These are phyloP conservation scores for Kazachstania viticola DNA, from an alignment of 805 yeast species.

Conservation along the genomic window DNA sequence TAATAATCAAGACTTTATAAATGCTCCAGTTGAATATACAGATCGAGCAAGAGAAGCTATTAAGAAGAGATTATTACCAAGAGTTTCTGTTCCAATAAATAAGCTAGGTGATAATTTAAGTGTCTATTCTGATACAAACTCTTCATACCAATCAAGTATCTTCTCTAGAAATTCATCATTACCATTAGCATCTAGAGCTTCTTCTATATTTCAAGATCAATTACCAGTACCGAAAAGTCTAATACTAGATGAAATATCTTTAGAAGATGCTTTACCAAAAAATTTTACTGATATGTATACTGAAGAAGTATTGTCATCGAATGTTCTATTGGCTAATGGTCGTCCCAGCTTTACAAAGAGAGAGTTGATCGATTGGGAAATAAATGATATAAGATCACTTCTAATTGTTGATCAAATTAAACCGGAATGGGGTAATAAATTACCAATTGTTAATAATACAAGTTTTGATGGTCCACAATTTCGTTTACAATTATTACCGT, in stretches of 20 bases:
- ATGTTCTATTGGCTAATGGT: conserved; percentile 36
- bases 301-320: conserved; percentile 33
- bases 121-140: neutral
- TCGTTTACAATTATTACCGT: conserved; percentile 31
- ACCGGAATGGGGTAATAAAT: conserved; percentile 39
- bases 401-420: conserved; percentile 36
- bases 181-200: neutral
- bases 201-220: neutral
- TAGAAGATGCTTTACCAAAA: conserved; percentile 37
- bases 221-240: neutral
- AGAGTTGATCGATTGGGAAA: conserved; percentile 49
- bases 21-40: conserved; percentile 23
- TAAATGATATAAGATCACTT: conserved; percentile 51
- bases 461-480: neutral
- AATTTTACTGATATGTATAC: conserved; percentile 41
- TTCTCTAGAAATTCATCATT: too few species aligned
- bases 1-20: conserved; percentile 12
- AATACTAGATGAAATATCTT: conserved; percentile 10
- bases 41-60: conserved; percentile 24
- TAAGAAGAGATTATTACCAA: conserved; percentile 13
- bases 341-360: conserved; percentile 49
- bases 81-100: neutral
- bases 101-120: neutral
- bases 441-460: conserved; percentile 32
- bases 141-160: neutral